A percentile compares a stretch with the other conserved stretches of the same genome.
These are phyloP conservation scores for Inonotus hispidus DNA, from an alignment of 1,284 basidiomycete species.

Conservation along the genomic window DNA sequence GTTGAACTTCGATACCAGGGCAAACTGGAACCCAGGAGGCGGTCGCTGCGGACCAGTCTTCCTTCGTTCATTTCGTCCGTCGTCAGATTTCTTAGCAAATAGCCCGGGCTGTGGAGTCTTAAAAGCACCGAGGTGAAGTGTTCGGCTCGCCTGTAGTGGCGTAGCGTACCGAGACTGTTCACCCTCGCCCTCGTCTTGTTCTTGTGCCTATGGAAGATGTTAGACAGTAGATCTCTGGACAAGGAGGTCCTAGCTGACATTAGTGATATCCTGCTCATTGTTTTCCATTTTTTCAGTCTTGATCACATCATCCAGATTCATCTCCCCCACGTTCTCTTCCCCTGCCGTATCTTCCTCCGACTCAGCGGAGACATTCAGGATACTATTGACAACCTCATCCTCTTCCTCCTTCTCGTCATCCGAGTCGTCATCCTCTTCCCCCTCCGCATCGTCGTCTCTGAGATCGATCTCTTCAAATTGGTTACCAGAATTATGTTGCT, in stretches of 20 bases:
- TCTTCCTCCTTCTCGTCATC: conserved; percentile 28
- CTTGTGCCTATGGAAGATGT: background rate
- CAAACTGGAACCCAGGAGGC: conserved; percentile 14
- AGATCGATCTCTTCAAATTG: conserved; percentile 26
- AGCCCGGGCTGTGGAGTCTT: conserved; percentile 35
- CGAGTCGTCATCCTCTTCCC: conserved; percentile 27
- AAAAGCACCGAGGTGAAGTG: conserved; percentile 35
- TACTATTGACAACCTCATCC: conserved; percentile 25
- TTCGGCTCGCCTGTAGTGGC: conserved; percentile 16
- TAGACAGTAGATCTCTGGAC: background rate
- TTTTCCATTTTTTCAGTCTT: conserved; percentile 18
- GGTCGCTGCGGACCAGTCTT: conserved; percentile 16
- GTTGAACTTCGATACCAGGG: conserved; percentile 6
- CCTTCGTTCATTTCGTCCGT: background rate
- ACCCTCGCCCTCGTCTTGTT: conserved; percentile 7
- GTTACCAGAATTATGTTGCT: conserved; percentile 22
- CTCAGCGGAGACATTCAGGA: conserved; percentile 25
- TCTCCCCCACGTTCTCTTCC: conserved; percentile 7
- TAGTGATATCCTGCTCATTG: conserved; percentile 14
- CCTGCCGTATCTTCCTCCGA: conserved; percentile 13
- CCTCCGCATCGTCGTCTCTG: conserved; percentile 24
- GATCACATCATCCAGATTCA: conserved; percentile 1
- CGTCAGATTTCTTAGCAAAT: background rate
- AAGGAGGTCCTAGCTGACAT: background rate
- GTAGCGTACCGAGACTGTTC: conserved; percentile 13